phyloP scores from a whole-genome alignment of 2,329 filamentous ascomycete species.

The Talaromyces sp. region DNA sequence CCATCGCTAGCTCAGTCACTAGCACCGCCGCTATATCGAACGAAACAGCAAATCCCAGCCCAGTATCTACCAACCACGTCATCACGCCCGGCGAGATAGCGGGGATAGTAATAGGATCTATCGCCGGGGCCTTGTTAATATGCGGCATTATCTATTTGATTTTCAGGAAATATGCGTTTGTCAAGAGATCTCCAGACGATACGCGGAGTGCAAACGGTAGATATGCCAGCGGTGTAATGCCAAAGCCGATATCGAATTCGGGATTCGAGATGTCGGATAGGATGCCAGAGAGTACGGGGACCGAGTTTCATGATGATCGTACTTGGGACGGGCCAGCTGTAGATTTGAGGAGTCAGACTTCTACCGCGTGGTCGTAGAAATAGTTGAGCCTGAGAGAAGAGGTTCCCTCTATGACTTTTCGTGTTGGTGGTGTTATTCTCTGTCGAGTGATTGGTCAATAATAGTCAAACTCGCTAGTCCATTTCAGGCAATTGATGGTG shows the following conservation, averaged over 20 bases:
- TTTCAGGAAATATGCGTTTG: background rate
- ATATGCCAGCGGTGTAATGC: background rate
- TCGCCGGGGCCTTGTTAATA: background rate
- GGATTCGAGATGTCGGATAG: background rate
- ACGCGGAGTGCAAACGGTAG: background rate
- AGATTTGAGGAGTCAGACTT: conserved; percentile 6
- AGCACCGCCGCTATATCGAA: background rate
- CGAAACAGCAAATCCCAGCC: background rate
- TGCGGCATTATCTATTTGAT: background rate
- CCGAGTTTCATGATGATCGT: conserved; percentile 4
- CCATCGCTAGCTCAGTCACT: background rate
- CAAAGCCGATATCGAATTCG: background rate
- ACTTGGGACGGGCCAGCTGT: conserved; percentile 2
- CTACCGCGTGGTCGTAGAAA: background rate
- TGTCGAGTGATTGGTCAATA: background rate
- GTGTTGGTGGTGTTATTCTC: too few relatives aligned
- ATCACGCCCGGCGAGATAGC: background rate
- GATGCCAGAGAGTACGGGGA: background rate
- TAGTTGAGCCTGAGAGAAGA: background rate
- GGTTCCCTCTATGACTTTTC: background rate
- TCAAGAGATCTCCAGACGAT: background rate
- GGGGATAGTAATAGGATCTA: conserved; percentile 1
- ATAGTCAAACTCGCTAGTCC: background rate
- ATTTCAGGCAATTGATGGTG: background rate
- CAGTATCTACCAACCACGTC: background rate